A percentile compares a stretch with the other conserved stretches of the same genome.
Evolutionary conservation across 306 rosid genomes (phyloP).

Genomic region (Gynostemma pentaphyllum): DNA sequence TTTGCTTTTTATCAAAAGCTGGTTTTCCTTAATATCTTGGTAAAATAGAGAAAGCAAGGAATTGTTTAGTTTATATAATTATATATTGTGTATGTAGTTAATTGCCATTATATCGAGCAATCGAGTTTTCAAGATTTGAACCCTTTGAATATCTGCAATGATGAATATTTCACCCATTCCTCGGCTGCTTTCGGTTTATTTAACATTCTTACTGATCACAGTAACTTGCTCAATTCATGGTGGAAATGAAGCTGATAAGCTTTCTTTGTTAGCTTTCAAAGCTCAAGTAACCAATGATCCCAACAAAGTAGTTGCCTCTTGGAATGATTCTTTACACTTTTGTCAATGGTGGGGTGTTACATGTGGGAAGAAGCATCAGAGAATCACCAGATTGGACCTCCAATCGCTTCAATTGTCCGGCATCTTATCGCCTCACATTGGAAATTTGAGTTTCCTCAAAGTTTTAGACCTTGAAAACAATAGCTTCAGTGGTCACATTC

Average conservation of each 20-base stretch:
- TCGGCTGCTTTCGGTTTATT: not conserved
- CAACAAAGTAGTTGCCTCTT: not conserved
- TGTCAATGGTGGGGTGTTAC: slow-evolving; percentile 12
- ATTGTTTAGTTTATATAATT: no score
- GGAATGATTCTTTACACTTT: slow-evolving; percentile 12
- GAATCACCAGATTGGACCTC: slow-evolving; percentile 6
- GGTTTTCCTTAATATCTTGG: no score
- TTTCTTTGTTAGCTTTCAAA: slow-evolving; percentile 8
- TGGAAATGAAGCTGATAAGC: not conserved
- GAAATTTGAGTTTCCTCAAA: slow-evolving; percentile 13
- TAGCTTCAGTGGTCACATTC: slow-evolving; percentile 6
- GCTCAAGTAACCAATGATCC: not conserved
- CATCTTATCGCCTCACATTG: not conserved
- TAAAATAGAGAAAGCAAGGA: no score
- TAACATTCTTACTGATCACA: not conserved
- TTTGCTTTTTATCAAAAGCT: no score
- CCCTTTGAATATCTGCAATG: not conserved
- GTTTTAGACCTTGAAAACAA: slow-evolving; percentile 1
- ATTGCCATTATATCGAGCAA: no score
- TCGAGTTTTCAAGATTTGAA: no score
- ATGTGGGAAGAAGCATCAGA: not conserved
- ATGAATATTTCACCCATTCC: not conserved
- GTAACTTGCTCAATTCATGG: not conserved
- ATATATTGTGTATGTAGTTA: no score
- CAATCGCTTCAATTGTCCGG: not conserved